phyloP scores from a whole-genome alignment of 768 basidiomycete species.

The Russula griseocarnosa region DNA sequence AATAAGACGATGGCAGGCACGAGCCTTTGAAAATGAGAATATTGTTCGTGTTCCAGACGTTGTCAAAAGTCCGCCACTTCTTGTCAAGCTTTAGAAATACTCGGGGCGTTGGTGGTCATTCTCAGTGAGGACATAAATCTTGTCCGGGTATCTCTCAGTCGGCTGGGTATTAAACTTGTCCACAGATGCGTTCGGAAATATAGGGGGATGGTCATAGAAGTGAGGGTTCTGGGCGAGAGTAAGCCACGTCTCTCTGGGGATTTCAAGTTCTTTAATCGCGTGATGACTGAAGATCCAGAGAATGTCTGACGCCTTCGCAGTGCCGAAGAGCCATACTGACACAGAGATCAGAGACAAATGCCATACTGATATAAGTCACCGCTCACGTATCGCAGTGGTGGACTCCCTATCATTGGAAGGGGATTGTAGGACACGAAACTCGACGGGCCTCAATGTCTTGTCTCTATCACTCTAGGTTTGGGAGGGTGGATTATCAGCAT shows the following conservation, averaged over 20 bases:
- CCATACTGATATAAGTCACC: background rate
- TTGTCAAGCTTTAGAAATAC: background rate
- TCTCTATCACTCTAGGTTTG: background rate
- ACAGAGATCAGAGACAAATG: background rate
- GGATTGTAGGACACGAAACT: background rate
- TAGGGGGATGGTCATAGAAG: background rate
- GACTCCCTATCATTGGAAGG: background rate
- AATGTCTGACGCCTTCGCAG: background rate
- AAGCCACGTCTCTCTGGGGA: background rate
- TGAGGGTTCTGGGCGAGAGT: constrained; percentile 11
- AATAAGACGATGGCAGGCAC: background rate
- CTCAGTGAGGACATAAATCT: constrained; percentile 7
- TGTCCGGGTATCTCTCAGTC: too few relatives aligned
- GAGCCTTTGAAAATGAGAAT: constrained; percentile 8
- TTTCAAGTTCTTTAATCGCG: too few relatives aligned
- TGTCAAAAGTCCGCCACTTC: background rate
- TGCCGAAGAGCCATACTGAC: background rate
- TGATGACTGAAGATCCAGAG: constrained; percentile 8
- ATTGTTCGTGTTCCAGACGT: background rate
- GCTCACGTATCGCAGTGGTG: constrained; percentile 7
- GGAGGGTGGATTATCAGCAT: background rate
- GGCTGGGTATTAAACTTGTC: background rate
- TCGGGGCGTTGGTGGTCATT: background rate
- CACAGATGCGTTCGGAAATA: background rate
- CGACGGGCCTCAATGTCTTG: background rate